Percentiles rank a stretch among this genome's conserved stretches.
Evolutionary conservation across 2,329 filamentous ascomycete species (phyloP).

Genomic region (Alternaria dauci): DNA sequence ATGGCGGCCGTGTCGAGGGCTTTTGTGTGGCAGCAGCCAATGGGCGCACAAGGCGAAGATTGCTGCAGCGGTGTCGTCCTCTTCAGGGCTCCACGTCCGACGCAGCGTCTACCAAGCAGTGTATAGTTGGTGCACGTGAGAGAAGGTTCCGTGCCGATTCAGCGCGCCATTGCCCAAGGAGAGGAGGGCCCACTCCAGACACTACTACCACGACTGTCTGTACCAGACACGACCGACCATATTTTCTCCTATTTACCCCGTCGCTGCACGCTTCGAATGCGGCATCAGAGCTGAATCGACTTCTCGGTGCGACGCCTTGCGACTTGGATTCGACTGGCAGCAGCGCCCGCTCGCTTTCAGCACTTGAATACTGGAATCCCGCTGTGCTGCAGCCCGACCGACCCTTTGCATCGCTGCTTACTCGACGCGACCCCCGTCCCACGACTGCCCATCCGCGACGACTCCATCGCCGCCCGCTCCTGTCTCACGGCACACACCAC

Average conservation of each 20-base stretch:
- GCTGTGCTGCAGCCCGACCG: slow-evolving; percentile 20
- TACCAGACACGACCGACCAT: slow-evolving; percentile 21
- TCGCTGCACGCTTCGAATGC: slow-evolving; percentile 11
- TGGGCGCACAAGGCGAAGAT: slow-evolving; percentile 7
- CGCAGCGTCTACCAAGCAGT: slow-evolving; percentile 1
- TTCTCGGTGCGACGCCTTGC: slow-evolving; percentile 19
- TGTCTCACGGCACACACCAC: slow-evolving; percentile 1
- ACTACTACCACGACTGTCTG: slow-evolving; percentile 28
- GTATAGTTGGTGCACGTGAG: slow-evolving; percentile 19
- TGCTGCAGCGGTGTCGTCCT: slow-evolving; percentile 28
- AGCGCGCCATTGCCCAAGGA: slow-evolving; percentile 21
- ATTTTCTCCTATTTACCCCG: slow-evolving; percentile 17
- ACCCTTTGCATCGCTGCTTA: slow-evolving; percentile 27
- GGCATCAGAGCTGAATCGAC: slow-evolving; percentile 14
- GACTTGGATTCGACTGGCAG: slow-evolving; percentile 22
- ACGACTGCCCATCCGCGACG: slow-evolving; percentile 14
- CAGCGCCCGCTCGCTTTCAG: slow-evolving; percentile 18
- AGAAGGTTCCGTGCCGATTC: slow-evolving; percentile 18
- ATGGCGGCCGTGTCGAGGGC: slow-evolving; percentile 1
- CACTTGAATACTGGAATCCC: slow-evolving; percentile 15
- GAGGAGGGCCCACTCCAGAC: slow-evolving; percentile 28
- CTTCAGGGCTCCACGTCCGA: slow-evolving; percentile 13
- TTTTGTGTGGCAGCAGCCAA: slow-evolving; percentile 8
- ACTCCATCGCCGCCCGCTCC: background rate
- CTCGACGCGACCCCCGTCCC: slow-evolving; percentile 17